These are phyloP conservation scores for Thymus mandschuricus DNA, from an alignment of 257 asterid genomes.

Conservation along the genomic window DNA sequence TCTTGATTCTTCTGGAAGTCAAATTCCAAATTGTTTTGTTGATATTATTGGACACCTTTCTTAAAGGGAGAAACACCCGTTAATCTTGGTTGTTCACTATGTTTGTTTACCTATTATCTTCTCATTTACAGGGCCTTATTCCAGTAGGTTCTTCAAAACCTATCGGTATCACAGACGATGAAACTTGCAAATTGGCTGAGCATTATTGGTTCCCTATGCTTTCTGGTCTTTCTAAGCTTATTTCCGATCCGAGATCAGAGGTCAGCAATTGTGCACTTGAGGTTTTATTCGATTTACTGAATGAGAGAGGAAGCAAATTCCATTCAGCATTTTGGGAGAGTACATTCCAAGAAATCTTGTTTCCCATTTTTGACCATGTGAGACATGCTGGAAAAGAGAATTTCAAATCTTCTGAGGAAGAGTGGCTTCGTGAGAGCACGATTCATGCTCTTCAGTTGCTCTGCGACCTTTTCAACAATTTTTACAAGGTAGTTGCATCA, in stretches of 20 bases:
- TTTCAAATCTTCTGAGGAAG: conserved; percentile 56
- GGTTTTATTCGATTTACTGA: conserved; percentile 94
- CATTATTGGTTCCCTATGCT: conserved; percentile 97
- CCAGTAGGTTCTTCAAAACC: conserved; percentile 81
- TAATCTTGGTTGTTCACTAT: conserved; percentile 4
- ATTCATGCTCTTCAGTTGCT: conserved; percentile 91
- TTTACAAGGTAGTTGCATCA: conserved; percentile 74
- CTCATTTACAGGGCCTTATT: conserved; percentile 68
- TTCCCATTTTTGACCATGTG: conserved; percentile 93
- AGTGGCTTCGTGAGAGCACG: conserved; percentile 86
- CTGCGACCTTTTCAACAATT: conserved; percentile 93
- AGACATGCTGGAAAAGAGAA: conserved; percentile 83
- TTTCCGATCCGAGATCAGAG: conserved; percentile 95
- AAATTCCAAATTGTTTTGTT: conserved; percentile 1
- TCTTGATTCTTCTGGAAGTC: conserved; percentile 12
- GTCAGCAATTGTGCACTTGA: conserved; percentile 97
- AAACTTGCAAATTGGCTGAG: conserved; percentile 69
- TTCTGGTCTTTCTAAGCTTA: conserved; percentile 92
- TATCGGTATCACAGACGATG: conserved; percentile 53
- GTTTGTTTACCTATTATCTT: not conserved
- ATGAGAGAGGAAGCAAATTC: conserved; percentile 93
- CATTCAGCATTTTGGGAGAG: conserved; percentile 91
- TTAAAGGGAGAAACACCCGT: conserved; percentile 15
- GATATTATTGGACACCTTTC: not conserved
- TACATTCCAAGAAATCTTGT: conserved; percentile 78